phyloP scores from a whole-genome alignment of 2,329 filamentous ascomycete species.

The Botryosphaeria dothidea region DNA sequence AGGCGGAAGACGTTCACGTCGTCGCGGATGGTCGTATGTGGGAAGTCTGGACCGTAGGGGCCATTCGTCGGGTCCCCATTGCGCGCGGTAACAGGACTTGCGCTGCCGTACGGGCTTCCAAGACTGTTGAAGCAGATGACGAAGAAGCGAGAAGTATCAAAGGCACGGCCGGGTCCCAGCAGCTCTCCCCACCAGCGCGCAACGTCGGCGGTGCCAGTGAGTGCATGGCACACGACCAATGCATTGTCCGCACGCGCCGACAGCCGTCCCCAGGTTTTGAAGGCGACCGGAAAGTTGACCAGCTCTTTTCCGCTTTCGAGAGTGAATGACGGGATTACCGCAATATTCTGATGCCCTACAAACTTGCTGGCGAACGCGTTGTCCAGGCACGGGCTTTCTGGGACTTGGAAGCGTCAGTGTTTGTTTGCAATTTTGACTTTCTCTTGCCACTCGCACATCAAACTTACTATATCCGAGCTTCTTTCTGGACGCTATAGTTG shows the following conservation, averaged over 20 bases:
- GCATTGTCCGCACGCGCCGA: conserved; percentile 60
- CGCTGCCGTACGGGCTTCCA: conserved; percentile 81
- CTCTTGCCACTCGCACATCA: too few relatives aligned
- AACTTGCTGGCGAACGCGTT: too few relatives aligned
- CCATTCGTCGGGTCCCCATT: conserved; percentile 74
- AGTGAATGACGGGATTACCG: conserved; percentile 82
- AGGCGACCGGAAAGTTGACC: conserved; percentile 69
- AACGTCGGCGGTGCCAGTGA: conserved; percentile 83
- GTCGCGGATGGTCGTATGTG: conserved; percentile 89
- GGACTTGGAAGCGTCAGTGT: too few relatives aligned
- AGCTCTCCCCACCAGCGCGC: conserved; percentile 87
- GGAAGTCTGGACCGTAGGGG: conserved; percentile 92
- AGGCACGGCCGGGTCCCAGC: conserved; percentile 73
- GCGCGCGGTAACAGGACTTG: conserved; percentile 85
- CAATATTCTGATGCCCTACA: conserved; percentile 69
- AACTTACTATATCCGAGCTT: too few relatives aligned
- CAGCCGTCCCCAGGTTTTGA: conserved; percentile 62
- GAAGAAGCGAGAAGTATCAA: conserved; percentile 82
- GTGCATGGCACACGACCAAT: conserved; percentile 74
- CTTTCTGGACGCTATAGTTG: too few relatives aligned
- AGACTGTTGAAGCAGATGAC: conserved; percentile 84
- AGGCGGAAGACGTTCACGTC: conserved; percentile 88
- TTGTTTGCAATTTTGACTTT: too few relatives aligned
- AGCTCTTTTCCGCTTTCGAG: conserved; percentile 89
- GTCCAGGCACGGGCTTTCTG: too few relatives aligned